phyloP scores from a whole-genome alignment of 768 basidiomycete genomes.

The Leucogyrophana mollusca region DNA sequence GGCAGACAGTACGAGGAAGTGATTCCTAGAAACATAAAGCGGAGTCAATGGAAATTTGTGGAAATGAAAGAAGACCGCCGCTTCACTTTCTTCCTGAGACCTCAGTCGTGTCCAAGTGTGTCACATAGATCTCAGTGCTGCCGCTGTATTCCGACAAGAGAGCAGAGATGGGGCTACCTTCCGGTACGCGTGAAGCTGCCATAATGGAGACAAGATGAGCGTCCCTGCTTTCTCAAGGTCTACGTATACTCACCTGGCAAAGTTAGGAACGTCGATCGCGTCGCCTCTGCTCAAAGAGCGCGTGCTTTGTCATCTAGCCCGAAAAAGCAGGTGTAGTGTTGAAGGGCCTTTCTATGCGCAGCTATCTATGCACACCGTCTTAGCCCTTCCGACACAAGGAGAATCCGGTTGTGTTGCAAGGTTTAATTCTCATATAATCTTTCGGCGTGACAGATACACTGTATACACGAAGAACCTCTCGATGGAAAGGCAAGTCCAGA shows the following conservation, averaged over 20 bases:
- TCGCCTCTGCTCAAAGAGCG: neutral
- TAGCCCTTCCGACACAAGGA: too few relatives aligned
- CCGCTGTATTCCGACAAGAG: slow-evolving; percentile 18
- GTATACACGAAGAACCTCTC: too few relatives aligned
- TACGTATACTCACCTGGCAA: slow-evolving; percentile 17
- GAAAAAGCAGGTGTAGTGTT: too few relatives aligned
- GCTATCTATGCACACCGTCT: too few relatives aligned
- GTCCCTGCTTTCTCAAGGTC: too few relatives aligned
- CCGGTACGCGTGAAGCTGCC: slow-evolving; percentile 19
- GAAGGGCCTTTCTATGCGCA: too few relatives aligned
- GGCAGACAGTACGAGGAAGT: slow-evolving; percentile 23
- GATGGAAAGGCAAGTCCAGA: too few relatives aligned
- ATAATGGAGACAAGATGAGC: neutral
- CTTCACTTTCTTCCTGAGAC: slow-evolving; percentile 23
- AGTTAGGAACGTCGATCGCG: neutral
- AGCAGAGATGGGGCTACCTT: slow-evolving; percentile 20
- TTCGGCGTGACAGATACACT: too few relatives aligned
- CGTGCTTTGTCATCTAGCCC: neutral
- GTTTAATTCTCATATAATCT: too few relatives aligned
- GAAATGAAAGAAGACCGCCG: neutral
- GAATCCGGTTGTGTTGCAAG: too few relatives aligned
- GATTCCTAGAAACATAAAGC: slow-evolving; percentile 12
- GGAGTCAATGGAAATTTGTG: too few relatives aligned
- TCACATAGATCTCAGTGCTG: slow-evolving; percentile 26
- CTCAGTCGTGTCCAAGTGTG: slow-evolving; percentile 23